Evolutionary conservation across 2,329 filamentous ascomycete genomes (phyloP), one percentile per base, ranked within the genome.

Genomic region (Parasarocladium wereldwijsianum): DNA sequence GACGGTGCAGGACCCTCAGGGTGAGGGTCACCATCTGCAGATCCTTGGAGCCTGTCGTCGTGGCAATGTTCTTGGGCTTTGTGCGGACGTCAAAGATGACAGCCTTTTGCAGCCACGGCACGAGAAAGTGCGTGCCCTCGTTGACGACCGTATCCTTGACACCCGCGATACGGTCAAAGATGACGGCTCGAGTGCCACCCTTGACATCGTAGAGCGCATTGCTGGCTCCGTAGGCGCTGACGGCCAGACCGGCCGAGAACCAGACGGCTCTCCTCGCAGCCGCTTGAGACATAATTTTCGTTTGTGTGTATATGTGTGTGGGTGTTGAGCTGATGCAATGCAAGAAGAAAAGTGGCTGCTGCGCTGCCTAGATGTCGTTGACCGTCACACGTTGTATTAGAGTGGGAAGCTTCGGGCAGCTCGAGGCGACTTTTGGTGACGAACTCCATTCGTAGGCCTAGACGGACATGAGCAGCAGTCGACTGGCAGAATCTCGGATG

Each of bases 1-100:
- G 90, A 44, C 92, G 71, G 62, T 96, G 87, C 55, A 98, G 60
- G 40, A 98, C 90, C 57, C 90, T 73, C 52, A 98, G 69, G 32
- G 90, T 98, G 67, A 98, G 70, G 69, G 85, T 94, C 49, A 98
- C 90, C 90, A 98, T 98, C 66, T 98, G 90, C 67, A 98, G 60
- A 62, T 98, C 90, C 73, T 98, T 98, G 70, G 79, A 87, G 35
- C 90, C 90, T 9, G 90, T 98, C 15, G 90, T 98, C 17, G 90
- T 98, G 42, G 81, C 83, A 54, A 98, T 96, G 56, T 93, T 96
- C 51, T 90, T 73, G 37, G 90, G 90, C 70, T 93, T 92, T 34
- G 92, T 98, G 40, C 90, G 78, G 41, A 98, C 90, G 62, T 98
- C 90, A 55, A 93, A 98, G 53, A 93, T 67, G 60, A 98, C 85